Percentiles rank a stretch among this genome's conserved stretches.
Evolutionary conservation across 2,329 filamentous ascomycete genomes (phyloP).

Genomic region (Fusarium redolens): DNA sequence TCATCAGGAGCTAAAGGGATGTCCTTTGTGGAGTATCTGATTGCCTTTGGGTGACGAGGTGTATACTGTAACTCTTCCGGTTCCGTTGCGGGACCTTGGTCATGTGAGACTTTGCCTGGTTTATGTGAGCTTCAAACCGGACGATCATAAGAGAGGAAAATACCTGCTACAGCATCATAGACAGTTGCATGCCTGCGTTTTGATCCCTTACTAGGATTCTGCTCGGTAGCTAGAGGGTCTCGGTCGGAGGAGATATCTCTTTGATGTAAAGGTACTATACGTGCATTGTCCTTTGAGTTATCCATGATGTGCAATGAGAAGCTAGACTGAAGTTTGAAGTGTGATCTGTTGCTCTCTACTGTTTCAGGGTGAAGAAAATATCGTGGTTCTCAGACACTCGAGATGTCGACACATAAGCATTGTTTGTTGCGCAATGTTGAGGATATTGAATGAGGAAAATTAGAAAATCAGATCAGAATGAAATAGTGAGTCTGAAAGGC

Average conservation of each 20-base stretch:
- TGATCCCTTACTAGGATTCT: slow-evolving; percentile 18
- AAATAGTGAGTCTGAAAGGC: not conserved
- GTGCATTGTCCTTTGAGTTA: not conserved
- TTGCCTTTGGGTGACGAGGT: slow-evolving; percentile 30
- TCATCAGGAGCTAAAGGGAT: slow-evolving; percentile 72
- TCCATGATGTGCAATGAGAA: slow-evolving; percentile 22
- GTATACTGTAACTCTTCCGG: slow-evolving; percentile 30
- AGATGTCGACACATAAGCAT: slow-evolving; percentile 22
- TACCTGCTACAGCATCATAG: slow-evolving; percentile 80
- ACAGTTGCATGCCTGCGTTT: slow-evolving; percentile 62
- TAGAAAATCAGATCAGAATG: not conserved
- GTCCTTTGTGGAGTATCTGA: slow-evolving; percentile 44
- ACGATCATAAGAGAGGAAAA: slow-evolving; percentile 16
- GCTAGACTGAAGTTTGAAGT: not conserved
- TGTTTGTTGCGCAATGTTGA: slow-evolving; percentile 7
- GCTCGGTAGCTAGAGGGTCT: slow-evolving; percentile 17
- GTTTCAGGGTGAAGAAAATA: slow-evolving; percentile 20
- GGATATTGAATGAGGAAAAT: not conserved
- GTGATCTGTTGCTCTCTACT: not conserved
- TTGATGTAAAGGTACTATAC: slow-evolving; percentile 17
- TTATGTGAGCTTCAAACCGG: slow-evolving; percentile 40
- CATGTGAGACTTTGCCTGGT: slow-evolving; percentile 48
- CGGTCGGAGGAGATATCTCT: slow-evolving; percentile 11
- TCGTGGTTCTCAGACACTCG: slow-evolving; percentile 4
- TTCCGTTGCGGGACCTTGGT: slow-evolving; percentile 38